phyloP scores from a whole-genome alignment of 176 grass and related monocot species.

The Zoysia japonica region DNA sequence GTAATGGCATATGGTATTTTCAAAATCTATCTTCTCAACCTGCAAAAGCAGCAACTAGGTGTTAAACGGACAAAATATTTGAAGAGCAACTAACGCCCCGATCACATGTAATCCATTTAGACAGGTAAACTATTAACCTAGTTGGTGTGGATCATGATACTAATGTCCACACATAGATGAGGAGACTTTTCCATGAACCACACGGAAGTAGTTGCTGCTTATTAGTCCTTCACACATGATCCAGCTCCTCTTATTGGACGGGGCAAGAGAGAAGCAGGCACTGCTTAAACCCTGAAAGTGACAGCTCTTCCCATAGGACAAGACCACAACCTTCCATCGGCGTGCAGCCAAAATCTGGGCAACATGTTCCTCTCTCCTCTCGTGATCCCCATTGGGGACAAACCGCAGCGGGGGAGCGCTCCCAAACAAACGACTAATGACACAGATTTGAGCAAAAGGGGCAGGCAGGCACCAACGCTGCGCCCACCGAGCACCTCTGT shows the following conservation, averaged over 20 bases:
- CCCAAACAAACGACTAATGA: constrained; percentile 46
- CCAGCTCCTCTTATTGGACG: constrained; percentile 18
- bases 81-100: not conserved
- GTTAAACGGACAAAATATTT: not conserved
- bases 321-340: constrained; percentile 48
- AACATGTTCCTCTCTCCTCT: constrained; percentile 54
- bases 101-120: not conserved
- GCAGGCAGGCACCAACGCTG: constrained; percentile 33
- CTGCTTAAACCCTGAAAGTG: constrained; percentile 45
- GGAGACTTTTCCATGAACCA: not conserved
- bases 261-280: constrained; percentile 32
- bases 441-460: constrained; percentile 27
- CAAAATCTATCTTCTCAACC: not conserved
- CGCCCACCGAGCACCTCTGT: constrained; percentile 42
- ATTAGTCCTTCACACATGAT: constrained; percentile 24
- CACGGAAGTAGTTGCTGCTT: not conserved
- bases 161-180: constrained; percentile 5
- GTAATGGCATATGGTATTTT: not conserved
- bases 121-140: not conserved
- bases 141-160: not conserved
- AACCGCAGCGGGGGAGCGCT: constrained; percentile 44
- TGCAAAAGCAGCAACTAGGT: not conserved
- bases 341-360: constrained; percentile 56
- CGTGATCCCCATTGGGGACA: constrained; percentile 58
- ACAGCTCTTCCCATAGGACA: constrained; percentile 47